phyloP scores from a whole-genome alignment of 768 basidiomycete genomes.

The Rhizopogon rudus region DNA sequence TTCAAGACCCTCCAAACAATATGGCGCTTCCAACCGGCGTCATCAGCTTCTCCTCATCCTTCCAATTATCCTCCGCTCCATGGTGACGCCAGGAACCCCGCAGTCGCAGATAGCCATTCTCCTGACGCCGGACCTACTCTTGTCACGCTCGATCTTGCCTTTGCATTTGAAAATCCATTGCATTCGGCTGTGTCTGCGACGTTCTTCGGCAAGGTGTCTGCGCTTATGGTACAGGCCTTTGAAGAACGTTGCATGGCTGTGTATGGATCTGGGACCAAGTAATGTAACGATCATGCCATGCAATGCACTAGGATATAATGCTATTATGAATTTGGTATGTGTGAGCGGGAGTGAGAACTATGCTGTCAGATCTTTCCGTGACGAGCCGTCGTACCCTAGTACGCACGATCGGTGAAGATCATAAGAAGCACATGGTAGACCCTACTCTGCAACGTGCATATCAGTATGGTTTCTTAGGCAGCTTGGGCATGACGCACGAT shows the following conservation, averaged over 20 bases:
- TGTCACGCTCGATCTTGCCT: conserved; percentile 80
- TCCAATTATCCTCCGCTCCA: conserved; percentile 13
- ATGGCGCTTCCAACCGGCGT: conserved; percentile 70
- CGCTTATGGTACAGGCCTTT: conserved; percentile 89
- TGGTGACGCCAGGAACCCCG: neutral
- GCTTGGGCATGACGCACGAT: neutral
- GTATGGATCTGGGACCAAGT: conserved; percentile 47
- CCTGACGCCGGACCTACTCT: conserved; percentile 52
- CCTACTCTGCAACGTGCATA: no score
- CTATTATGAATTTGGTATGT: no score
- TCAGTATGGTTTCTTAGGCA: neutral
- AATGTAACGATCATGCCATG: conserved; percentile 1
- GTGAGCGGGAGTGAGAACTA: neutral
- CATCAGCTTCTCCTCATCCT: conserved; percentile 36
- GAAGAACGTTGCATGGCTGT: conserved; percentile 75
- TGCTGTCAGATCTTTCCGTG: neutral
- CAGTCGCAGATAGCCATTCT: neutral
- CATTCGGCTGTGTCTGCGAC: conserved; percentile 78
- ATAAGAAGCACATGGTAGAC: neutral
- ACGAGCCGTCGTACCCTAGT: neutral
- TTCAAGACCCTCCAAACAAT: conserved; percentile 68
- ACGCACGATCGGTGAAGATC: neutral
- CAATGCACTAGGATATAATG: neutral
- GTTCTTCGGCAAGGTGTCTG: conserved; percentile 85
- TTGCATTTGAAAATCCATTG: conserved; percentile 82